Evolutionary conservation across 2,329 filamentous ascomycete genomes (phyloP), one percentile per base, ranked within the genome.

Genomic region (Geosmithia putterillii): DNA sequence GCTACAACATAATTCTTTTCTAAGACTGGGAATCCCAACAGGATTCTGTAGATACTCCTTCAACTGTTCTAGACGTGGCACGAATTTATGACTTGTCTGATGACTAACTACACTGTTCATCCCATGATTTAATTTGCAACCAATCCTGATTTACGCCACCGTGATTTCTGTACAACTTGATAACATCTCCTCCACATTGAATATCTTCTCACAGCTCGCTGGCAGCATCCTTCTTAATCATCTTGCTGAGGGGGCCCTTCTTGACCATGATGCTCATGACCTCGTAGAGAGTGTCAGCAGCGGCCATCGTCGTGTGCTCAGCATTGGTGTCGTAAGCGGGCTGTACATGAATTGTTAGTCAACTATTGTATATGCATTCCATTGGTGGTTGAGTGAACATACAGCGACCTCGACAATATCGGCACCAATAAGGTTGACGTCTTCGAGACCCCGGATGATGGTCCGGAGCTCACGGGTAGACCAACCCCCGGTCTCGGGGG

Each of bases 401-500:
- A 56, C 54, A 20, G 55, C 55, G 45, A 45, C 57, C 69, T 95
- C 89, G 5, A 95, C 89, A 41, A 95, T 76, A 62, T 95, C 89
- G 1, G 87, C 89, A 1, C 87, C 89, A 3, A 95, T 85, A 4
- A 95, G 65, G 56, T 95, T 94, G 58, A 95, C 60, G 0, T 70
- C 75, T 65, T 95, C 88, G 37, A 95, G 74, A 1, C 86, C 87
- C 25, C 87, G 70, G 57, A 95, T 62, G 45, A 95, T 86, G 12
- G 83, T 71, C 49, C 94, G 90, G 52, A 95, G 69, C 67, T 95
- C 89, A 42, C 88, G 71, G 18, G 84, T 94, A 6, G 86, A 92
- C 88, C 88, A 95, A 34, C 88, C 88, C 45, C 89, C 88, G 0
- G 87, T 83, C 66, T 94, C 88, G 0, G 88, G 88, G 0, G 88